Evolutionary conservation across 768 basidiomycete genomes (phyloP).

Genomic region (Piloderma croceum): DNA sequence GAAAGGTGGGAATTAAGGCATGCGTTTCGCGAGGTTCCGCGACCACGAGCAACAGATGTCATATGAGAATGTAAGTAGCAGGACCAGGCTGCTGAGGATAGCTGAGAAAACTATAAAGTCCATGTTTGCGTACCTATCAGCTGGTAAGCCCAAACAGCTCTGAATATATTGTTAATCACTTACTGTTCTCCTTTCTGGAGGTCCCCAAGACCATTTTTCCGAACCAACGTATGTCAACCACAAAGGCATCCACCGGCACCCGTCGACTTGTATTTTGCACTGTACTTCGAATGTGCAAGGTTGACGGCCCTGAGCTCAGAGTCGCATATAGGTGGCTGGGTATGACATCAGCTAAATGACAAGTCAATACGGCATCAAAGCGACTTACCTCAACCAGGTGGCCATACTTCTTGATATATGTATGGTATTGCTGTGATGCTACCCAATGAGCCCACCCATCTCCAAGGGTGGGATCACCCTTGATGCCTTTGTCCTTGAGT

Average conservation of each 20-base stretch:
- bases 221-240: conserved; percentile 10
- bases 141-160: background rate
- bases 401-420: background rate
- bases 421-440: conserved; percentile 5
- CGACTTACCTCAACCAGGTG: background rate
- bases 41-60: conserved; percentile 2
- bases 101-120: conserved; percentile 8
- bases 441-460: conserved; percentile 14
- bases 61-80: background rate
- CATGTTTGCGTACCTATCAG: conserved; percentile 11
- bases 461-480: conserved; percentile 10
- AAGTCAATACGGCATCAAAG: too few species aligned
- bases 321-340: too few species aligned
- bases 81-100: background rate
- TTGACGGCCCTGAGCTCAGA: background rate
- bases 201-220: conserved; percentile 8
- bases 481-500: background rate
- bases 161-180: background rate
- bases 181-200: conserved; percentile 13
- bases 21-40: background rate
- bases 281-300: background rate
- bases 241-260: conserved; percentile 10
- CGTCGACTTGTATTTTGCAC: conserved; percentile 1
- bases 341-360: too few species aligned
- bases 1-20: background rate